phyloP scores from a whole-genome alignment of 2,329 filamentous ascomycete genomes.

The Venturia effusa region DNA sequence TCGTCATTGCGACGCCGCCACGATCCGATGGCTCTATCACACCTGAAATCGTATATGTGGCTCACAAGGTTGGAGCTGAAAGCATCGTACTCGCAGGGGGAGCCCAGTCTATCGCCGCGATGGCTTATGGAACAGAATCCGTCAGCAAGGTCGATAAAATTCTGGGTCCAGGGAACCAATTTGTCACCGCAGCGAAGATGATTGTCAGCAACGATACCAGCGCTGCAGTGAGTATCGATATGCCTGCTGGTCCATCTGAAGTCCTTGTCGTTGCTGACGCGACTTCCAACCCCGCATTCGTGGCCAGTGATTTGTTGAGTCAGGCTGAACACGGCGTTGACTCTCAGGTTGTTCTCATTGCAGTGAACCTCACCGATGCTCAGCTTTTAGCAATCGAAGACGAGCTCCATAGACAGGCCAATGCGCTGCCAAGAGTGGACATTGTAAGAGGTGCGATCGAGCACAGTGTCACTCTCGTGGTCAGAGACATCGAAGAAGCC shows the following conservation, averaged over 20 bases:
- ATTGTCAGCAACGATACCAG: constrained; percentile 94
- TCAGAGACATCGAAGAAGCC: constrained; percentile 66
- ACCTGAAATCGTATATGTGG: constrained; percentile 93
- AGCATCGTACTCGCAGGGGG: constrained; percentile 93
- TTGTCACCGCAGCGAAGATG: constrained; percentile 98
- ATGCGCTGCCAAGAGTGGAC: constrained; percentile 77
- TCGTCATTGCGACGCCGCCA: constrained; percentile 86
- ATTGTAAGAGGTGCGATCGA: constrained; percentile 84
- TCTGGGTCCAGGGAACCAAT: constrained; percentile 93
- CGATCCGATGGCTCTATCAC: constrained; percentile 82
- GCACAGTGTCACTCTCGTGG: constrained; percentile 78
- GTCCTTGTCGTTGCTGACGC: constrained; percentile 92
- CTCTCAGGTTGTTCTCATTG: constrained; percentile 87
- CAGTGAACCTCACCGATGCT: constrained; percentile 63
- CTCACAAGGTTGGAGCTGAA: constrained; percentile 92
- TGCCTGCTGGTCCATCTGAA: constrained; percentile 94
- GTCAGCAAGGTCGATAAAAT: constrained; percentile 98
- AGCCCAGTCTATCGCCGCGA: constrained; percentile 87
- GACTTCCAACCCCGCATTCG: constrained; percentile 81
- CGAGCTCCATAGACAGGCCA: constrained; percentile 79
- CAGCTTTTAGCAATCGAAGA: constrained; percentile 78
- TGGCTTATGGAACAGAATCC: constrained; percentile 94
- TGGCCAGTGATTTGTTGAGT: constrained; percentile 86
- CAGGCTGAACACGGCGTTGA: constrained; percentile 97
- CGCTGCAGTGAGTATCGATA: constrained; percentile 90